Base-by-base conservation (phyloP, 2,329 filamentous ascomycete genomes). In the Hymenoscyphus fraxineus region DNA sequence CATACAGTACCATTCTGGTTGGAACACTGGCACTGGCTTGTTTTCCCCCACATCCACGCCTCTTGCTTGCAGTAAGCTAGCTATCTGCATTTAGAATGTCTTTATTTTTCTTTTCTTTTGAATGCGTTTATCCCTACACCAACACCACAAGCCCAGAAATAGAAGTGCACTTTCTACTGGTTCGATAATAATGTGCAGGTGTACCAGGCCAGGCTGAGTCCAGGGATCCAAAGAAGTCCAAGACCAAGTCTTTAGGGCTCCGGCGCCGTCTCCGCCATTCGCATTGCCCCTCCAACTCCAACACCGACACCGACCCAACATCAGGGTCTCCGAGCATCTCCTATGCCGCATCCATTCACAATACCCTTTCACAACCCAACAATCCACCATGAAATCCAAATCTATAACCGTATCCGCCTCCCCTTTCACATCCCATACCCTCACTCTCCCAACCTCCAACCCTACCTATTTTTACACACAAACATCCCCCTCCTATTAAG, bases 401-500 rank as follows among this genome's bases (percentile, higher is more conserved):
- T 10, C 35, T 10, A 35, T 35, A 10, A 35, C 9, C 35, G 6
- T 10, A 35, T 35, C 35, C 35, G 6, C 35, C 6, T 35, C 35
- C 35, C 35, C 35, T 7, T 35, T 10, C 35, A 35, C 35, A 4
- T 35, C 35, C 6, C 35, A 6, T 35, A 10, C 35, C 32, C 16
- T 32, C 31, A 16, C 40, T 27, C 40, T 38, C 22, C 55, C n/a
- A 56, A 32, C 22, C 44, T 10, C 39, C 22, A 38, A 16, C 32
- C 41, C 19, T 10, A 12, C 56, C 51, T 35, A 40, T 58, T 22
- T 15, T 58, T 44, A 62, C 10, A 10, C 39, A 31, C 40, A 56
- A 31, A 47, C 31, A 61, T 61, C 56, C 41, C 60, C 60, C 56
- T 57, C 38, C 12, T 15, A 61, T 61, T 61, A 31, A 47, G 51